phyloP scores from a whole-genome alignment of 2,329 filamentous ascomycete species.

The Mycosphaerella sp. region DNA sequence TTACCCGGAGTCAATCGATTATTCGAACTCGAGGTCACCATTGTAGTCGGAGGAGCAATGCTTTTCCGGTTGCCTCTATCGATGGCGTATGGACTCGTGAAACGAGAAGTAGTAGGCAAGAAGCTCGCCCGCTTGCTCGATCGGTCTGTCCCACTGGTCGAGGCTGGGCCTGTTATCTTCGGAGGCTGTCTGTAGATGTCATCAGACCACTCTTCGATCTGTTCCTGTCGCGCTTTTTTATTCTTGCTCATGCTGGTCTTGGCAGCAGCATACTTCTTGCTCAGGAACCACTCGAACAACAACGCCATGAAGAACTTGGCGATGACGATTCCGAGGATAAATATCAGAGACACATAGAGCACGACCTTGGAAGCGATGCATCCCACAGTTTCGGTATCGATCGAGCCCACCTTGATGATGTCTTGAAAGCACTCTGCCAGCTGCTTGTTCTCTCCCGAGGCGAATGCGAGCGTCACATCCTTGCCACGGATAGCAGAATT shows the following conservation, averaged over 20 bases:
- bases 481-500: slow-evolving; percentile 67
- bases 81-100: slow-evolving; percentile 80
- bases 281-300: slow-evolving; percentile 94
- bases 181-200: slow-evolving; percentile 92
- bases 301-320: slow-evolving; percentile 84
- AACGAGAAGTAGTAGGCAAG: slow-evolving; percentile 87
- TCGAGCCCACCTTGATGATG: slow-evolving; percentile 90
- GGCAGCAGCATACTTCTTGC: slow-evolving; percentile 71
- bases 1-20: slow-evolving; percentile 58
- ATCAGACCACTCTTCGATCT: slow-evolving; percentile 97
- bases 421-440: slow-evolving; percentile 83
- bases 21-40: slow-evolving; percentile 81
- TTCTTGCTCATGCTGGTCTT: slow-evolving; percentile 80
- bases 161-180: slow-evolving; percentile 66
- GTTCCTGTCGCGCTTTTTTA: slow-evolving; percentile 75
- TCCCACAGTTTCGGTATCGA: slow-evolving; percentile 92
- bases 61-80: slow-evolving; percentile 54
- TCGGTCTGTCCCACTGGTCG: slow-evolving; percentile 52
- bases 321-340: slow-evolving; percentile 83
- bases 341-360: slow-evolving; percentile 82
- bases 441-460: slow-evolving; percentile 69
- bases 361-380: slow-evolving; percentile 98
- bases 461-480: slow-evolving; percentile 84
- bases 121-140: slow-evolving; percentile 79
- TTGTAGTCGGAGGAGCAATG: slow-evolving; percentile 69